Base-by-base conservation (phyloP, 106 monocot genomes). In the Acorus gramineus region DNA sequence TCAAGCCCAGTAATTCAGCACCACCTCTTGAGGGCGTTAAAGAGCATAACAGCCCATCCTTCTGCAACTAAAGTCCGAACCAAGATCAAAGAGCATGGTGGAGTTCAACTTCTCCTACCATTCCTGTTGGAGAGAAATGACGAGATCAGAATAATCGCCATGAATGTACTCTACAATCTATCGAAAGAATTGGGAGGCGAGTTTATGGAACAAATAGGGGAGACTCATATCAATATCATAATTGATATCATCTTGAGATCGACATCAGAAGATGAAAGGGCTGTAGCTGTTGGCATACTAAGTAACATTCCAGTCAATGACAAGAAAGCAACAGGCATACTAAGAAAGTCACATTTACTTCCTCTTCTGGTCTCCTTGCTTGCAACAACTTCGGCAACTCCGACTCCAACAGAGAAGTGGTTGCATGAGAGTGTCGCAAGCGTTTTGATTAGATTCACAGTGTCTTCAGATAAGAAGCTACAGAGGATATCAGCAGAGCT, bases 381-480 rank as follows among this genome's bases (percentile, higher is more conserved):
- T 11, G 73, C 64, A 42, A 11, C 52, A 53, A 72, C 63, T 8
- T 5, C 60, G 5, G 56, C 13, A 14, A 47, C 81, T 45, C 14
- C 53, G 8, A 51, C 44, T 4, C 57, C 74, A 1, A 57, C 63
- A 28, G 71, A 57, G 6, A 72, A 5, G 42, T 72, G 52, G 68
- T 65, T 85, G 46, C 62, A 89, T 12, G 93, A 93, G 46, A 67
- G 70, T 68, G 75, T 85, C 60, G 70, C 85, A 10, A 74, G 82
- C 11, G 45, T 83, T 7, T 28, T 89, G 8, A 52, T 85, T 68
- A 65, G 89, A 46, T 93, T 93, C 66, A 93, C 93, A 2, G 74
- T 81, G 65, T 78, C 93, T 3, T 85, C 56, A 58, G 85, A 93
- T 66, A 89, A 78, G 53, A 89, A 89, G 14, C 72, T 93, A 52